Percentiles rank a stretch among this genome's conserved stretches.
Evolutionary conservation across 306 rosid species (phyloP).

Genomic region (Acacia confusa): DNA sequence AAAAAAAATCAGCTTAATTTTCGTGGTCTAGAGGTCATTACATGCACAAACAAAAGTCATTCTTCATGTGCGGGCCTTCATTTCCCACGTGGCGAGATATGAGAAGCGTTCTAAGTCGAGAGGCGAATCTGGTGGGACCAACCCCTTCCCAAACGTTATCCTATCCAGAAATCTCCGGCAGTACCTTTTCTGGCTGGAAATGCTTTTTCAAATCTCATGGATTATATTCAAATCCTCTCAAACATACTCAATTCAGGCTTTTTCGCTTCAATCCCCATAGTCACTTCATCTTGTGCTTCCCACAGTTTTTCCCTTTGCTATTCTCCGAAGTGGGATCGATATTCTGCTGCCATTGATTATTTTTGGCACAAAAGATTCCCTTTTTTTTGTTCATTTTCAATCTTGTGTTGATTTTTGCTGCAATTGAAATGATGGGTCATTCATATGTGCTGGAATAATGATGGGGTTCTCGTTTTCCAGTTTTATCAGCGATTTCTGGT

Average conservation of each 20-base stretch:
- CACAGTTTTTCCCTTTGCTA: background rate
- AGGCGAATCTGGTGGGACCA: conserved; percentile 40
- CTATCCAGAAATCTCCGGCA: conserved; percentile 66
- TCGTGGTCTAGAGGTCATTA: background rate
- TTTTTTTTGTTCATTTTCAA: conserved; percentile 28
- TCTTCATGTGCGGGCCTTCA: background rate
- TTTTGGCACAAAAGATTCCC: background rate
- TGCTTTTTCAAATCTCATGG: conserved; percentile 54
- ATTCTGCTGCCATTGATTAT: background rate
- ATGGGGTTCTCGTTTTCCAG: conserved; percentile 13
- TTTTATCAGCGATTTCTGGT: conserved; percentile 27
- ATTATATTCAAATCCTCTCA: conserved; percentile 48
- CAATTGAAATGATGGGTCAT: conserved; percentile 26
- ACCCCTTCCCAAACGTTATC: conserved; percentile 51
- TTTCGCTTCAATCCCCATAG: conserved; percentile 28
- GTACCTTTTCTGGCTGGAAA: conserved; percentile 45
- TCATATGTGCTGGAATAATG: background rate
- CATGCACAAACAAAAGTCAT: background rate
- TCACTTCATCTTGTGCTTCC: conserved; percentile 19
- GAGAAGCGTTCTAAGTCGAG: conserved; percentile 32
- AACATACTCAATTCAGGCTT: background rate
- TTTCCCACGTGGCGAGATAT: conserved; percentile 37
- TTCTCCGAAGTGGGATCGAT: background rate
- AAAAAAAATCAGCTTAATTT: background rate
- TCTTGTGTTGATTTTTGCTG: conserved; percentile 12